Conservation (phyloP, 176 grass and related monocot genomes). For the Hordeum marinum region DNA sequence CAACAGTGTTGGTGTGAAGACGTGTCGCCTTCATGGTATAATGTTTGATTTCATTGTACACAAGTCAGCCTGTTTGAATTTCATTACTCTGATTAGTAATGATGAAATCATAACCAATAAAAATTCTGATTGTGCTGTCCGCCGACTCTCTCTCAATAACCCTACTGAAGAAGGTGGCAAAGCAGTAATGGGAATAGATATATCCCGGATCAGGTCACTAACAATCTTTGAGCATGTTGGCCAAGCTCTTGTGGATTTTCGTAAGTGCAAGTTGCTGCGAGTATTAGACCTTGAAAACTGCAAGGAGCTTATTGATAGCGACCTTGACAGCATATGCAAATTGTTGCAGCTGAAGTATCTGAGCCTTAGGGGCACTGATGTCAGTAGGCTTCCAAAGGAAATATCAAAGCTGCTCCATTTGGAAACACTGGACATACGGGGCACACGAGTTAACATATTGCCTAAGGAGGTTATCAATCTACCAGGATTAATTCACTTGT, state of each 20-base stretch:
- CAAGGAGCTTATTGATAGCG: neutral
- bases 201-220: neutral
- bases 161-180: neutral
- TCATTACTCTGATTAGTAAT: neutral
- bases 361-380: neutral
- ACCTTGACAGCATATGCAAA: neutral
- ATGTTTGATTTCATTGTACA: neutral
- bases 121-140: neutral
- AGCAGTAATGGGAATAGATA: too few species aligned
- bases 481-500: neutral
- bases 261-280: neutral
- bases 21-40: neutral
- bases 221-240: neutral
- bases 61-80: neutral
- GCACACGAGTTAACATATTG: neutral
- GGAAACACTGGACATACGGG: neutral
- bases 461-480: neutral
- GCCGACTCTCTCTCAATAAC: neutral
- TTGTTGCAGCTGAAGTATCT: neutral
- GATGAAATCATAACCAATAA: neutral
- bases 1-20: neutral
- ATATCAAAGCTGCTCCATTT: neutral
- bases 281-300: neutral
- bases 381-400: neutral
- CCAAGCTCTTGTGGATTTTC: neutral